Evolutionary conservation across 1,139 yeast species (phyloP).

Genomic region (Candida tropicalis): DNA sequence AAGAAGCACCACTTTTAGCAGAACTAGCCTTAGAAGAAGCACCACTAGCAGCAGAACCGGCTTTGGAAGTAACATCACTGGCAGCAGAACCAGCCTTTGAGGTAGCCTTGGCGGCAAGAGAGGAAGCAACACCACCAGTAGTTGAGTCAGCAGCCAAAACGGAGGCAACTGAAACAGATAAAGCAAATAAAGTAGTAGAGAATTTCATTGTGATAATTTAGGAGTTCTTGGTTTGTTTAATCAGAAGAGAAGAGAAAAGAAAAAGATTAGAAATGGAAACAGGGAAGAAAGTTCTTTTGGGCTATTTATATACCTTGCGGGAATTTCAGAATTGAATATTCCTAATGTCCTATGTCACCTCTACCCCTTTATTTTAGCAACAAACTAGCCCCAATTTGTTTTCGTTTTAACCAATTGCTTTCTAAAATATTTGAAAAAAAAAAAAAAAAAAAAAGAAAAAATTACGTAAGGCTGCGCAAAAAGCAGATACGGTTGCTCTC

Average conservation of each 20-base stretch:
- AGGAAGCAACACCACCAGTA: constrained; percentile 20
- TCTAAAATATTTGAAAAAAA: no score
- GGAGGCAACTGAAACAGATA: constrained; percentile 12
- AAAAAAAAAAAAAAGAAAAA: no score
- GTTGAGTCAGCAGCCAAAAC: constrained; percentile 18
- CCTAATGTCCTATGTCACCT: no score
- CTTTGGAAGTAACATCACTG: constrained; percentile 14
- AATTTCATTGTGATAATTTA: constrained; percentile 16
- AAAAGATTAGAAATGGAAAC: background rate
- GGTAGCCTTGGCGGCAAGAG: constrained; percentile 21
- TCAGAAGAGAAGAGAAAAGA: background rate
- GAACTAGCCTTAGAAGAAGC: constrained; percentile 11
- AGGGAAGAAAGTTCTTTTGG: no score
- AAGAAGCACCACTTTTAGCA: constrained; percentile 12
- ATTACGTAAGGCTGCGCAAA: background rate
- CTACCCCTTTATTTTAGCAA: no score
- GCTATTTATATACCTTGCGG: no score
- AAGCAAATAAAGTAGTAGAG: constrained; percentile 14
- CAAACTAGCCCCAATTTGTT: no score
- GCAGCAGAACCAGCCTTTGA: constrained; percentile 5
- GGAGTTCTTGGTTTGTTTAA: background rate
- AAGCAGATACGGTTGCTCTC: no score
- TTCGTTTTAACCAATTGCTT: no score
- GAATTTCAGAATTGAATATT: no score
- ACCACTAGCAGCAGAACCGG: constrained; percentile 13